Base-by-base conservation (phyloP, 768 basidiomycete species). In the Neoboletus magnificus region DNA sequence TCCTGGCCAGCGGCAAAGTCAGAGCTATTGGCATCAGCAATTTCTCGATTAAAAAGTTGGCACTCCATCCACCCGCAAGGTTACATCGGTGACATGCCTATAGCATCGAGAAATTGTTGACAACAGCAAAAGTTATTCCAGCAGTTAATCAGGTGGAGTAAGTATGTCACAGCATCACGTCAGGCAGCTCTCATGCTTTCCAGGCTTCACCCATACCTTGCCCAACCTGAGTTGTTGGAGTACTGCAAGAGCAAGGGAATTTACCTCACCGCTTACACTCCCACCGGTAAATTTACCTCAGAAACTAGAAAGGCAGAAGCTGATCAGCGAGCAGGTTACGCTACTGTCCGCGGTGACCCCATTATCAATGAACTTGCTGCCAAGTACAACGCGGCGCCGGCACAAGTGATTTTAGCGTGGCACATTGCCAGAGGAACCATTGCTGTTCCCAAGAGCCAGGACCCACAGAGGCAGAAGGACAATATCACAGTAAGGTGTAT, bases 261-360 rank as follows among this genome's bases (percentile, higher is more conserved):
- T 65, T 75, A 79, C 18, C 63, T 89, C 52, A 86, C 88, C 20
- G 87, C 87, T 12, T 93, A 90, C 74, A 76, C 74, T 73, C 86
- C 69, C 71, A 81, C 70, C 29, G 77, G 78, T 67, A 33, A 41
- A 50, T 56, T 52, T 41, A 51, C 45, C 12, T 47, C 55, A 37
- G 22, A 37, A 50, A n/a, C 11, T 8, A 4, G 35, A 35, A 33
- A 35, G 43, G 46, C 39, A 32, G 29, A 35, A 30, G 39, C 33
- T 50, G 58, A 56, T 23, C 56, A 58, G 22, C 58, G 16, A 10
- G 25, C 27, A 57, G 65, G 67, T 25, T 58, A 62, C n/a, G 58
- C 65, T 16, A 54, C 60, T 12, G 66, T 74, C 36, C 63, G 68
- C 18, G 62, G 53, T 2, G 73, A 75, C 50, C 62, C 66, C 9